Evolutionary conservation across 768 basidiomycete species (phyloP), one percentile per base, ranked within the genome.

Genomic region (Nevesoporus exiguus): DNA sequence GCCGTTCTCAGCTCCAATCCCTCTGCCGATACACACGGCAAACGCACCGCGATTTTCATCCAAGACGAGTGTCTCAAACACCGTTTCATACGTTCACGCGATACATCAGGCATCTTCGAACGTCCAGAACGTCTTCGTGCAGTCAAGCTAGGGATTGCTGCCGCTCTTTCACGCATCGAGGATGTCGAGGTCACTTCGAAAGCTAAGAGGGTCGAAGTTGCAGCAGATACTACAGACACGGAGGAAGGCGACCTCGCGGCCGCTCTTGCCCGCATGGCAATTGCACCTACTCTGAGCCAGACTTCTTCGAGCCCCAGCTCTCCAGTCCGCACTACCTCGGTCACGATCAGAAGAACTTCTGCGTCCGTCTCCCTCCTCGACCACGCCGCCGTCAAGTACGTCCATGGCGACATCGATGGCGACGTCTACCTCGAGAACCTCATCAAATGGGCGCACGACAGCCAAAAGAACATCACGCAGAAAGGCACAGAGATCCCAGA

Each of bases 61-160:
- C 91, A 93, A 70, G 84, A 88, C 53, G 80, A 82, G 15, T 91
- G 90, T 65, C 76, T 84, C 17, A 74, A 82, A 54, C 90, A 93
- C 64, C 79, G 74, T 45, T 96, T 84, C 63, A 91, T 94, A 50
- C 85, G 94, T 15, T 83, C 85, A 15, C 77, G 80, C 47, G 86
- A 92, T 61, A 75, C 76, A 0, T 90, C 89, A 1, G 75, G 77
- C 42, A 85, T 97, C 49, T 83, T 95, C n/a, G 96, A 98, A 67
- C 80, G 92, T 10, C 95, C 95, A 0, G 90, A 97, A 66, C 83
- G 96, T 22, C 74, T 98, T 25, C 81, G 86, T 46, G 94, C 94
- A 0, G 83, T 98, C 47, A 83, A 85, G 59, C 64, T 90, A 5
- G 96, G 95, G 2, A 76, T 97, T 8, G 80, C 93, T 3, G 88